These are phyloP conservation scores for Carex cristatella DNA, from an alignment of 176 grass and related monocot genomes.

Conservation along the genomic window DNA sequence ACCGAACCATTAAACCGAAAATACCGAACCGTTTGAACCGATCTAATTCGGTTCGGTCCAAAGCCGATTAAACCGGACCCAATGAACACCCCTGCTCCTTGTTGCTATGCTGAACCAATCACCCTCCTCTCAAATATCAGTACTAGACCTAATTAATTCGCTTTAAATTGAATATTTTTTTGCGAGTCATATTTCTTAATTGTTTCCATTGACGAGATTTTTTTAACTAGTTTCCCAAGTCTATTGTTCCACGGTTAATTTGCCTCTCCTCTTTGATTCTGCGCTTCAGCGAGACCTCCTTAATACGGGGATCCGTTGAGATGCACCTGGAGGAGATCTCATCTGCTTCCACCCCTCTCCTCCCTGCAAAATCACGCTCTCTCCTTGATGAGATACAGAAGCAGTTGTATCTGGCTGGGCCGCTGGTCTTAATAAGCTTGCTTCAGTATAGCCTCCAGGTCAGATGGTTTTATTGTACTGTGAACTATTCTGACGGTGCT, in stretches of 20 bases:
- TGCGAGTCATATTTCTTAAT: not conserved
- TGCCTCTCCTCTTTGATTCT: not conserved
- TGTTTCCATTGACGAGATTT: not conserved
- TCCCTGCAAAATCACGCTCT: not conserved
- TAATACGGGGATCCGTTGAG: not conserved
- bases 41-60: too few relatives aligned
- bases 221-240: too few relatives aligned
- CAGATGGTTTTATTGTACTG: not conserved
- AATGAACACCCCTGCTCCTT: too few relatives aligned
- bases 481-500: not conserved
- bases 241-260: too few relatives aligned
- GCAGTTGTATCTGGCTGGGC: conserved; percentile 30
- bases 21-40: too few relatives aligned
- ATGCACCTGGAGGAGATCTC: not conserved
- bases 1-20: too few relatives aligned
- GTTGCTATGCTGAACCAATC: too few relatives aligned
- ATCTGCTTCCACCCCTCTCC: not conserved
- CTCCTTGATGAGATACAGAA: conserved; percentile 21
- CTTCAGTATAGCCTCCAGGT: conserved; percentile 24
- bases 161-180: too few relatives aligned
- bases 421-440: conserved; percentile 17
- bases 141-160: too few relatives aligned
- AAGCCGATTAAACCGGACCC: too few relatives aligned
- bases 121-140: too few relatives aligned
- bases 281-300: not conserved